A percentile compares a stretch with the other conserved stretches of the same genome.
These are phyloP conservation scores for Orbilia oligospora DNA, from an alignment of 2,329 filamentous ascomycete species.

Conservation along the genomic window DNA sequence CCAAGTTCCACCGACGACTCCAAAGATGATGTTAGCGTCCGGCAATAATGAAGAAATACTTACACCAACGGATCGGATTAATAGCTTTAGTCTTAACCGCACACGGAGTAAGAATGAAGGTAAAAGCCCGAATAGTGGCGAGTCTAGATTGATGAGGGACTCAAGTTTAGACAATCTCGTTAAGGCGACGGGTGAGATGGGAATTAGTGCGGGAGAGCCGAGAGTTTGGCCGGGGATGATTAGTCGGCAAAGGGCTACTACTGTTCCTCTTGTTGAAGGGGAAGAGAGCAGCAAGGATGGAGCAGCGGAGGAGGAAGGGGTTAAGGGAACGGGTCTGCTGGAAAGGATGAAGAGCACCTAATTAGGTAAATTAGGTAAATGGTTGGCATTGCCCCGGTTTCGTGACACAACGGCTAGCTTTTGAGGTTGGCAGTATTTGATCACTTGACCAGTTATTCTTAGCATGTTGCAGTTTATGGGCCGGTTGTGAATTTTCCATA, in stretches of 20 bases:
- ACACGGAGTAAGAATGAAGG: conserved; percentile 51
- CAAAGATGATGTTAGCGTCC: conserved; percentile 44
- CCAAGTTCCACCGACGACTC: conserved; percentile 46
- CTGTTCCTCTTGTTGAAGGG: conserved; percentile 5
- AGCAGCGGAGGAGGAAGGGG: conserved; percentile 14
- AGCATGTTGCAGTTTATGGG: too few relatives aligned
- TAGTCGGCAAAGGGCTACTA: conserved; percentile 61
- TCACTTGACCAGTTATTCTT: too few relatives aligned
- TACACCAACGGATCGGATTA: conserved; percentile 28
- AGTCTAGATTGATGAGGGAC: conserved; percentile 27
- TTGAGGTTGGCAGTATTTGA: neutral
- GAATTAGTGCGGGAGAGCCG: conserved; percentile 63
- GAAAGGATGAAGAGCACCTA: conserved; percentile 18
- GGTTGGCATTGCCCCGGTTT: too few relatives aligned
- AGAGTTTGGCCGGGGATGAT: conserved; percentile 64
- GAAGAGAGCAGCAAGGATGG: conserved; percentile 30
- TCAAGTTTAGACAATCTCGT: conserved; percentile 48
- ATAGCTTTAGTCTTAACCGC: conserved; percentile 41
- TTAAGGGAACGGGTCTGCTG: conserved; percentile 50
- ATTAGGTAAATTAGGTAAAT: conserved; percentile 18
- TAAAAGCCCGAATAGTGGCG: conserved; percentile 11
- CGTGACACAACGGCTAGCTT: neutral
- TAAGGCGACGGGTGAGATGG: conserved; percentile 61
- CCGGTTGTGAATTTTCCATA: neutral
- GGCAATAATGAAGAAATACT: conserved; percentile 17